These are phyloP conservation scores for Aurinia saxatilis DNA, from an alignment of 345 rosid genomes.

Conservation along the genomic window DNA sequence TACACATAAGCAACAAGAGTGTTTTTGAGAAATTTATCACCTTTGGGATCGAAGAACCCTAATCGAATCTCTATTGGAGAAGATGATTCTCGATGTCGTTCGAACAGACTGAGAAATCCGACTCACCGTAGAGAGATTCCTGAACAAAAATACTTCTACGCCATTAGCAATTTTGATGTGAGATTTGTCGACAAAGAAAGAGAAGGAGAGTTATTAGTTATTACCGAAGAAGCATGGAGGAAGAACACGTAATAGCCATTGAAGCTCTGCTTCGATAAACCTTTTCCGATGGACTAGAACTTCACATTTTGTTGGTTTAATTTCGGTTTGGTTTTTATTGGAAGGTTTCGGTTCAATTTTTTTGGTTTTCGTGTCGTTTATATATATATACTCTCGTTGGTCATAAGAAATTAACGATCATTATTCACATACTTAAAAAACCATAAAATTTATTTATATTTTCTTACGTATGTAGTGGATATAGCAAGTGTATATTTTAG, in stretches of 20 bases:
- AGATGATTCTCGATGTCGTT: constrained; percentile 15
- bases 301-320: background rate
- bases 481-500: too few relatives aligned
- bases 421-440: too few relatives aligned
- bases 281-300: background rate
- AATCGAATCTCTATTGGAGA: constrained; percentile 14
- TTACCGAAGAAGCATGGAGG: constrained; percentile 51
- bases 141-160: constrained; percentile 25
- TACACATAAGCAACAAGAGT: background rate
- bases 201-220: background rate
- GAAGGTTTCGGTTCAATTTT: too few relatives aligned
- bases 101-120: too few relatives aligned
- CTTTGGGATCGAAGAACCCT: constrained; percentile 36
- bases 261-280: constrained; percentile 17
- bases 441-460: too few relatives aligned
- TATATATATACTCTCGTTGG: too few relatives aligned
- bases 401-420: too few relatives aligned
- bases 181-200: too few relatives aligned
- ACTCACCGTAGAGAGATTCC: constrained; percentile 35
- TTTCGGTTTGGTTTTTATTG: too few relatives aligned
- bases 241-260: constrained; percentile 42
- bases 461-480: too few relatives aligned
- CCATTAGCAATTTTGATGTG: background rate
- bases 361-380: too few relatives aligned
- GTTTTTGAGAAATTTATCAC: constrained; percentile 4